phyloP scores from a whole-genome alignment of 805 yeast genomes.

The Schwanniomyces sp. region DNA sequence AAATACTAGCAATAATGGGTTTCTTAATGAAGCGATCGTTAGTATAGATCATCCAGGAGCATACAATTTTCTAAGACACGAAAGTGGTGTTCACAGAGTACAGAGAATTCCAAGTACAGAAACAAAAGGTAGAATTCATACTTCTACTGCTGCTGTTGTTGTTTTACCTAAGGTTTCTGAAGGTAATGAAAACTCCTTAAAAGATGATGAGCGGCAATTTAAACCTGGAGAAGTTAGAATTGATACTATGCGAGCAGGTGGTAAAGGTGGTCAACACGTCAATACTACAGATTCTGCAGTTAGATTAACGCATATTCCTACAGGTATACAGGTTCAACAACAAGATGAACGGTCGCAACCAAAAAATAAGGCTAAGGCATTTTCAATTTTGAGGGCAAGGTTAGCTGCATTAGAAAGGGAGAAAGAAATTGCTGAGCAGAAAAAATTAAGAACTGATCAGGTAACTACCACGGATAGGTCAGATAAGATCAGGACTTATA shows the following conservation, averaged over 20 bases:
- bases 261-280: conserved; percentile 98
- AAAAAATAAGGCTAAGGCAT: conserved; percentile 89
- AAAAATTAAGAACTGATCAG: conserved; percentile 71
- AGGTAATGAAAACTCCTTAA: conserved; percentile 46
- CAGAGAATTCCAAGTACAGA: conserved; percentile 94
- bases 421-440: conserved; percentile 63
- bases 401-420: conserved; percentile 77
- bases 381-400: conserved; percentile 75
- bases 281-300: conserved; percentile 98
- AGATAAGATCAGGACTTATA: conserved; percentile 92
- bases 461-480: conserved; percentile 87
- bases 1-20: conserved; percentile 56
- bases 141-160: conserved; percentile 94
- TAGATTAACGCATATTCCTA: conserved; percentile 85
- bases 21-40: conserved; percentile 75
- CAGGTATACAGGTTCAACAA: conserved; percentile 84
- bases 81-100: conserved; percentile 95
- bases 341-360: conserved; percentile 97
- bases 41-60: conserved; percentile 73
- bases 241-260: conserved; percentile 97
- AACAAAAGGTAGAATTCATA: conserved; percentile 89
- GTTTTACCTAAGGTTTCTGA: conserved; percentile 81
- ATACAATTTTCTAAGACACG: conserved; percentile 70
- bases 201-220: conserved; percentile 65
- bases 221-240: conserved; percentile 85